Evolutionary conservation across 495 filamentous ascomycete species (phyloP).

Genomic region (Hapsidospora chrysogenum): DNA sequence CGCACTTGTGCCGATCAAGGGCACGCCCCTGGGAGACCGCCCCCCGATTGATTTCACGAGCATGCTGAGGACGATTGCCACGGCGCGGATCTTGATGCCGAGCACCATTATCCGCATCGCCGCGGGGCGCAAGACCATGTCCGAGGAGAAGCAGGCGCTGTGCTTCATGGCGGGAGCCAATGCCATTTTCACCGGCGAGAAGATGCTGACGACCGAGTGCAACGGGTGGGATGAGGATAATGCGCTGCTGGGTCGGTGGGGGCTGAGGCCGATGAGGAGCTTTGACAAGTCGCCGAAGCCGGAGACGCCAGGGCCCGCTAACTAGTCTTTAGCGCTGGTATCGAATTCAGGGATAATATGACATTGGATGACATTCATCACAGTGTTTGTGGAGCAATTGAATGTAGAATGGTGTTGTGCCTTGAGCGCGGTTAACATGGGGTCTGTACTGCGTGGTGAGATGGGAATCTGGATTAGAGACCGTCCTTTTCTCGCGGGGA

Average conservation of each 20-base stretch:
- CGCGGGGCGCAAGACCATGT: conserved; percentile 59
- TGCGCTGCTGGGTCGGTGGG: conserved; percentile 63
- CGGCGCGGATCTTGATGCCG: conserved; percentile 63
- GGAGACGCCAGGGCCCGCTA: no score
- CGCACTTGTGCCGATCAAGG: conserved; percentile 69
- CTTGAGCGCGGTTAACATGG: no score
- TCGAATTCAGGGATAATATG: no score
- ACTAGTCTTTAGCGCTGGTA: no score
- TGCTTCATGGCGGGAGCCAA: conserved; percentile 81
- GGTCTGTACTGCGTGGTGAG: no score
- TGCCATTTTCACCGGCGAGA: conserved; percentile 79
- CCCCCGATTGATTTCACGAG: conserved; percentile 51
- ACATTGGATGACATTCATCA: no score
- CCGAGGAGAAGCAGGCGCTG: conserved; percentile 66
- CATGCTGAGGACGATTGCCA: conserved; percentile 61
- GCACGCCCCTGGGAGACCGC: conserved; percentile 61
- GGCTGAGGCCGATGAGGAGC: conserved; percentile 41
- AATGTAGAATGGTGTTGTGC: no score
- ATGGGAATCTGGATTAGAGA: no score
- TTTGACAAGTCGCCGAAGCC: conserved; percentile 18
- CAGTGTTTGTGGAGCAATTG: no score
- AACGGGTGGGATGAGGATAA: conserved; percentile 79
- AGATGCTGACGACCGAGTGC: conserved; percentile 80
- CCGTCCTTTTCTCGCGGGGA: no score
- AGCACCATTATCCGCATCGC: conserved; percentile 67